Percentiles rank a stretch among this genome's conserved stretches.
Conservation (phyloP, 352 stramenopile genomes). For the Pythium plurisporium region DNA sequence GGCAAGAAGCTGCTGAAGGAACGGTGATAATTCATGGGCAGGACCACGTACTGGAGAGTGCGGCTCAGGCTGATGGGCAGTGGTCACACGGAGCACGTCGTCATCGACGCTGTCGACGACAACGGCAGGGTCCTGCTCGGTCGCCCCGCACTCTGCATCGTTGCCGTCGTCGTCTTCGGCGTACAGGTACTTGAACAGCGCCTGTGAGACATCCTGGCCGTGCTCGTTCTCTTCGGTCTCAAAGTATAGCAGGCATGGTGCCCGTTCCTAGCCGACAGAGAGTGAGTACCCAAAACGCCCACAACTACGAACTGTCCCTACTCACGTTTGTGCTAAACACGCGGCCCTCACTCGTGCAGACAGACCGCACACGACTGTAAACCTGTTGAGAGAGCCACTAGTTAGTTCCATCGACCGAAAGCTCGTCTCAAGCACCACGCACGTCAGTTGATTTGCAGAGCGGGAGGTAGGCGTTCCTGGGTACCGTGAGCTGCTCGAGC, state of each 20-base stretch:
- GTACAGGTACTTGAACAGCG: conserved; percentile 62
- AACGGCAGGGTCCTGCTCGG: background rate
- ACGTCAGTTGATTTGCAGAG: conserved; percentile 82
- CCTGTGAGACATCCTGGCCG: conserved; percentile 52
- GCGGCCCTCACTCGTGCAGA: conserved; percentile 59
- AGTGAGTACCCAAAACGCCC: background rate
- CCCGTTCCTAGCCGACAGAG: conserved; percentile 42
- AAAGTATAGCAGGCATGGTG: conserved; percentile 73
- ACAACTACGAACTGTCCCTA: background rate
- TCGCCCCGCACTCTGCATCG: background rate
- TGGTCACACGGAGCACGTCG: conserved; percentile 1
- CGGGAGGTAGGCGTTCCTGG: conserved; percentile 62
- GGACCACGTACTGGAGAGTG: background rate
- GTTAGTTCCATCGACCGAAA: too few species aligned
- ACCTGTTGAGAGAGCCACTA: conserved; percentile 20
- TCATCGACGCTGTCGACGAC: conserved; percentile 16
- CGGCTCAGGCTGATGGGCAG: background rate
- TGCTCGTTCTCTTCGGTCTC: conserved; percentile 45
- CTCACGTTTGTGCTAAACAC: conserved; percentile 67
- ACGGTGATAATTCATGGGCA: background rate
- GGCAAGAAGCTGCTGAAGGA: conserved; percentile 8
- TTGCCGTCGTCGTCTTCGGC: conserved; percentile 25
- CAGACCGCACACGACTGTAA: conserved; percentile 56
- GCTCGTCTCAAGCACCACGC: too few species aligned
- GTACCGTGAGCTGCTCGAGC: conserved; percentile 50